phyloP scores from a whole-genome alignment of 2,329 filamentous ascomycete genomes.

The Thielaviopsis populi region DNA sequence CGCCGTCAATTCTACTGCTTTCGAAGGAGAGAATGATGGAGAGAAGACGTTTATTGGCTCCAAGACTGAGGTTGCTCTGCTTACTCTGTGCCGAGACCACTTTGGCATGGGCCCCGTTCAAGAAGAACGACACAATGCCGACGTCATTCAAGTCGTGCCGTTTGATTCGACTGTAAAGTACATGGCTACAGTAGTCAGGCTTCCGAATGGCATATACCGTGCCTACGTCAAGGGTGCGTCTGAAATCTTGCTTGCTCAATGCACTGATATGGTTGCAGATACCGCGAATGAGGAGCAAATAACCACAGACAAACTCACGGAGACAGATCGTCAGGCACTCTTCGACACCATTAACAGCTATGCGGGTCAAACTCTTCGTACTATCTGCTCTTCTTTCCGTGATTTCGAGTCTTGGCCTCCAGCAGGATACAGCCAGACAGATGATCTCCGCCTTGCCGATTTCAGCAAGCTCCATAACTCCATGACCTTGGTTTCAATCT shows the following conservation, averaged over 20 bases:
- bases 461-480: constrained; percentile 43
- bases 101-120: constrained; percentile 34
- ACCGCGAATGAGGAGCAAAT: constrained; percentile 35
- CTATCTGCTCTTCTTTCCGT: constrained; percentile 60
- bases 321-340: constrained; percentile 29
- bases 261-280: constrained; percentile 27
- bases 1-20: constrained; percentile 43
- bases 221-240: constrained; percentile 41
- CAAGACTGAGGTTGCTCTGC: constrained; percentile 41
- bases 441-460: constrained; percentile 29
- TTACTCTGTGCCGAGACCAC: constrained; percentile 35
- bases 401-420: constrained; percentile 67
- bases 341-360: constrained; percentile 15
- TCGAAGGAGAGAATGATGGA: constrained; percentile 35
- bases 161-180: constrained; percentile 42
- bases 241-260: constrained; percentile 36
- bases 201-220: constrained; percentile 27
- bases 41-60: constrained; percentile 36
- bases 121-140: constrained; percentile 32
- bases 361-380: constrained; percentile 40
- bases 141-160: constrained; percentile 36
- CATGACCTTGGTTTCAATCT: constrained; percentile 57
- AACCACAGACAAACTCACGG: constrained; percentile 37
- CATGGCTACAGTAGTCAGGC: constrained; percentile 40
- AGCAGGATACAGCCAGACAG: constrained; percentile 34